A percentile compares a stretch with the other conserved stretches of the same genome.
These are phyloP conservation scores for Chlamydomonas sp. DNA, from an alignment of 139 green algal genomes.

Conservation along the genomic window DNA sequence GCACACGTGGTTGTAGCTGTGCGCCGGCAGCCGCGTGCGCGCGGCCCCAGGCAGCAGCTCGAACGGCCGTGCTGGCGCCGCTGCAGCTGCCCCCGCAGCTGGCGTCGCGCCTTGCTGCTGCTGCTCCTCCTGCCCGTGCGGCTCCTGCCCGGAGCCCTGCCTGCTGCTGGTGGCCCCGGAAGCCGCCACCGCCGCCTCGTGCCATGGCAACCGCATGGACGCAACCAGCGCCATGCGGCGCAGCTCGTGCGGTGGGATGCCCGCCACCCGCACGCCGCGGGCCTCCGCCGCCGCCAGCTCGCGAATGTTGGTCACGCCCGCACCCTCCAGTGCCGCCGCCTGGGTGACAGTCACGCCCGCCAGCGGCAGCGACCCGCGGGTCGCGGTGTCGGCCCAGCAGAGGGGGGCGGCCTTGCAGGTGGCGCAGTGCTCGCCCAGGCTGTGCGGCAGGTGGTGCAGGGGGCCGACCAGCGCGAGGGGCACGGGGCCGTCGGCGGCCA, in stretches of 20 bases:
- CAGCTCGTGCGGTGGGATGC: neutral
- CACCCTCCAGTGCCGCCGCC: slow-evolving; percentile 5
- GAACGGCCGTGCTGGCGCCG: neutral
- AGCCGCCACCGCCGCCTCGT: neutral
- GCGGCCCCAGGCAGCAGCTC: slow-evolving; percentile 10
- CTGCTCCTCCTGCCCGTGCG: neutral
- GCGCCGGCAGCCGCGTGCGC: neutral
- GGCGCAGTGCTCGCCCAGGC: slow-evolving; percentile 5
- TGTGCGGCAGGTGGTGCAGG: slow-evolving; percentile 7
- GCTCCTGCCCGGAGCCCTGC: too few relatives aligned
- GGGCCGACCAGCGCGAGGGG: neutral
- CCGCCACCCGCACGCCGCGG: neutral
- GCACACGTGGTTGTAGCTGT: too few relatives aligned
- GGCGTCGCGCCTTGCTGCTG: neutral
- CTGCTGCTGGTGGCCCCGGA: neutral
- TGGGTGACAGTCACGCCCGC: neutral
- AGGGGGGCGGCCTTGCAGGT: neutral
- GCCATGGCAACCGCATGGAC: neutral
- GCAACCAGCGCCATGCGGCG: neutral
- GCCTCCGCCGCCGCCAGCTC: neutral
- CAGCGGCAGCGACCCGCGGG: slow-evolving; percentile 9
- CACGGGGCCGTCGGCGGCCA: slow-evolving; percentile 14
- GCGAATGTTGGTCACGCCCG: slow-evolving; percentile 7
- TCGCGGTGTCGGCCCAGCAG: slow-evolving; percentile 4
- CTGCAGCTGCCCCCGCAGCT: too few relatives aligned